Percentiles rank a stretch among this genome's conserved stretches.
phyloP scores from a whole-genome alignment of 306 rosid species.

The Abrus pulchellus region DNA sequence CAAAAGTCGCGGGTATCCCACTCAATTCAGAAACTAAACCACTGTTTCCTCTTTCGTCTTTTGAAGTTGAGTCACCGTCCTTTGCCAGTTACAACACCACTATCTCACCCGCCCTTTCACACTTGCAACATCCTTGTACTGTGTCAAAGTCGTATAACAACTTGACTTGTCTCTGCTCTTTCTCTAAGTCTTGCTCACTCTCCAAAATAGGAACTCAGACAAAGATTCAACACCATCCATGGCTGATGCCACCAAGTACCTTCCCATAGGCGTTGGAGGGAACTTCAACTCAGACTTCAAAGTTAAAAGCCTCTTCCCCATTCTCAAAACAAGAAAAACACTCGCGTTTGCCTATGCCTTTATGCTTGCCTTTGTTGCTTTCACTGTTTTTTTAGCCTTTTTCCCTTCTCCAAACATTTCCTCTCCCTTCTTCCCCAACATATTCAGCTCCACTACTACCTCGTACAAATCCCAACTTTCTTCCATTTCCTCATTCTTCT shows the following conservation, averaged over 20 bases:
- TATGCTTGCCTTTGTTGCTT: constrained; percentile 63
- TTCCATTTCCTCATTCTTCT: constrained; percentile 60
- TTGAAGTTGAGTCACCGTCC: neutral
- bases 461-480: constrained; percentile 62
- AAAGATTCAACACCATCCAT: constrained; percentile 31
- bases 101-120: neutral
- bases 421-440: constrained; percentile 70
- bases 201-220: constrained; percentile 10
- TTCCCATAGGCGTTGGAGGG: constrained; percentile 54
- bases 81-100: neutral
- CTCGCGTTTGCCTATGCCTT: constrained; percentile 70
- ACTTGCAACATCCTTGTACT: neutral
- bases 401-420: constrained; percentile 65
- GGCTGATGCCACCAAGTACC: constrained; percentile 80
- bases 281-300: constrained; percentile 57
- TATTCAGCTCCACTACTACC: constrained; percentile 52
- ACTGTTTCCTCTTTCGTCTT: neutral
- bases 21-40: neutral
- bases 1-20: too few species aligned
- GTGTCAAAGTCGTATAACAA: too few species aligned
- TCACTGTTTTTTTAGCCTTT: constrained; percentile 76
- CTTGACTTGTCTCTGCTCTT: neutral
- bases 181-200: neutral
- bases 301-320: constrained; percentile 51
- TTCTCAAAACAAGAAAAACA: constrained; percentile 69